These are phyloP conservation scores for Rheum nobile DNA, from an alignment of 148 eudicot species.

Conservation along the genomic window DNA sequence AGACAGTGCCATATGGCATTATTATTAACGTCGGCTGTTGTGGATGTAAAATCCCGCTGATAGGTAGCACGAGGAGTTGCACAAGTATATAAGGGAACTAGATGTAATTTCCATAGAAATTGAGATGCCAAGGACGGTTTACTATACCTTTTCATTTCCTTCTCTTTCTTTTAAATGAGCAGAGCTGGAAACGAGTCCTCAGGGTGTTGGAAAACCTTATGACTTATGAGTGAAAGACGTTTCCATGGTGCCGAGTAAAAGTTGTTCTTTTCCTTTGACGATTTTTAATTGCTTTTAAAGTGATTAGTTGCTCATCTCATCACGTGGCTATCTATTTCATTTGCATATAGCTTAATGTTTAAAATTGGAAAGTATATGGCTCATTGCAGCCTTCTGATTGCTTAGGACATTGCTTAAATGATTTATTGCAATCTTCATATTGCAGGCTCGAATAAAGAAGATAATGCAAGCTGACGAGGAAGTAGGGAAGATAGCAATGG, in stretches of 20 bases:
- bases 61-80: not conserved
- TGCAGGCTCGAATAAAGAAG: constrained; percentile 89
- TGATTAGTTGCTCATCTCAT: not conserved
- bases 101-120: not conserved
- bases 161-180: not conserved
- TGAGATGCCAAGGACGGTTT: not conserved
- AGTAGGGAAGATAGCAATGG: constrained; percentile 97
- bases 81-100: not conserved
- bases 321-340: not conserved
- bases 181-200: too few species aligned
- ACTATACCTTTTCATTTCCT: not conserved
- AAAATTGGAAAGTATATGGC: not conserved
- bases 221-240: not conserved
- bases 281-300: not conserved
- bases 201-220: not conserved
- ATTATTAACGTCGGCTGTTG: not conserved
- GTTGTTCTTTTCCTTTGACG: not conserved
- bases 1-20: not conserved
- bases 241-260: not conserved
- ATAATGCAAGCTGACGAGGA: constrained; percentile 99
- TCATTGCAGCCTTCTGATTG: not conserved
- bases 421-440: not conserved
- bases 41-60: not conserved
- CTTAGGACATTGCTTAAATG: not conserved
- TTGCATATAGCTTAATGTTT: not conserved